phyloP scores from a whole-genome alignment of 2,329 filamentous ascomycete species.

The Thielaviopsis populi region DNA sequence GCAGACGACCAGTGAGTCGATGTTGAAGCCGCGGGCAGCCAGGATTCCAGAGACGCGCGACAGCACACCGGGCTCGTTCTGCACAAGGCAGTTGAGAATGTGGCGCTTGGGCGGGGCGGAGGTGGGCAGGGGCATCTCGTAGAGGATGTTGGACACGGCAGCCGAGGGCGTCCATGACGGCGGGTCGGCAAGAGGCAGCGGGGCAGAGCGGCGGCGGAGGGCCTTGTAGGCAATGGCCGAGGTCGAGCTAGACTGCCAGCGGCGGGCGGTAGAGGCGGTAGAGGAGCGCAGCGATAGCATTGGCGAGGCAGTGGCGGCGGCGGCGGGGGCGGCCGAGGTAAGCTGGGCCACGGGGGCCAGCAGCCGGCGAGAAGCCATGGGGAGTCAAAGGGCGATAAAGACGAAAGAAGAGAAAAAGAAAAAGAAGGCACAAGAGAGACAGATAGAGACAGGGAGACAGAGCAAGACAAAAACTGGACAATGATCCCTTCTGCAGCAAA shows the following conservation, averaged over 20 bases:
- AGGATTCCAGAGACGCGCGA: slow-evolving; percentile 94
- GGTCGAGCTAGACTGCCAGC: slow-evolving; percentile 50
- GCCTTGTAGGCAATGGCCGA: slow-evolving; percentile 96
- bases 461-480: not conserved
- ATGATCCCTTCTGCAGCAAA: slow-evolving; percentile 1
- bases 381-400: slow-evolving; percentile 4
- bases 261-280: slow-evolving; percentile 19
- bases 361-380: slow-evolving; percentile 34
- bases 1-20: slow-evolving; percentile 94
- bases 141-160: slow-evolving; percentile 94
- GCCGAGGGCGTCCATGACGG: slow-evolving; percentile 79
- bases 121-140: slow-evolving; percentile 84
- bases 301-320: slow-evolving; percentile 21
- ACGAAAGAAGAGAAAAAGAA: slow-evolving; percentile 5
- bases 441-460: not conserved
- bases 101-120: slow-evolving; percentile 78
- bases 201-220: slow-evolving; percentile 75
- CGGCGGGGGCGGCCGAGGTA: slow-evolving; percentile 19
- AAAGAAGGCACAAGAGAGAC: not conserved
- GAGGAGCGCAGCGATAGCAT: slow-evolving; percentile 21
- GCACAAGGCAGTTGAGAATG: slow-evolving; percentile 93
- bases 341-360: slow-evolving; percentile 28
- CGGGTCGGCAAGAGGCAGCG: slow-evolving; percentile 63
- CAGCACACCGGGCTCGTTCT: slow-evolving; percentile 95
- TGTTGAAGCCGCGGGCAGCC: slow-evolving; percentile 94